Conservation (phyloP, 2,329 filamentous ascomycete species). For the Magnaporthiopsis rhizophila region DNA sequence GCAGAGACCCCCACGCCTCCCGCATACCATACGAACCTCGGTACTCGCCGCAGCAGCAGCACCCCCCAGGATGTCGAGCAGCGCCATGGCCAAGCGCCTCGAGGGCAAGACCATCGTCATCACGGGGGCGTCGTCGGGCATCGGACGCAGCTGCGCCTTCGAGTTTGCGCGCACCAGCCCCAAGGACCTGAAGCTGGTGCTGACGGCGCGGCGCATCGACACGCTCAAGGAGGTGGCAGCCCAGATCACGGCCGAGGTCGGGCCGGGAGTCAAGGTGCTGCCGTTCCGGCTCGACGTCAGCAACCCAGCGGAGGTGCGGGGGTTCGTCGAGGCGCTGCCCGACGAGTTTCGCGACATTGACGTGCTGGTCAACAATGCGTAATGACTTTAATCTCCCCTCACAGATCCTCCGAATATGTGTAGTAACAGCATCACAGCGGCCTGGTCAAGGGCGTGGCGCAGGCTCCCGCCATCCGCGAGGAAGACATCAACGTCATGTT, state of each 20-base stretch:
- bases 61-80: slow-evolving; percentile 35
- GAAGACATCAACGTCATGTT: slow-evolving; percentile 86
- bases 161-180: slow-evolving; percentile 88
- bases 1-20: neutral
- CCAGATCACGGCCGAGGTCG: slow-evolving; percentile 70
- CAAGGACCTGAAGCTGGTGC: slow-evolving; percentile 68
- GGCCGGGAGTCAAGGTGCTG: slow-evolving; percentile 71
- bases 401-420: no score
- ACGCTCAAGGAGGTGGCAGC: slow-evolving; percentile 65
- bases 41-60: neutral
- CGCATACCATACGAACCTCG: neutral
- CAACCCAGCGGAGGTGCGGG: slow-evolving; percentile 63
- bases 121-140: slow-evolving; percentile 89
- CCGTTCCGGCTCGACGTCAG: slow-evolving; percentile 83
- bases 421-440: slow-evolving; percentile 44
- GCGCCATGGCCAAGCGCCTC: slow-evolving; percentile 73
- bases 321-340: slow-evolving; percentile 66
- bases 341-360: slow-evolving; percentile 79
- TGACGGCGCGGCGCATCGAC: slow-evolving; percentile 84
- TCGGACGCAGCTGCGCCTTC: slow-evolving; percentile 73
- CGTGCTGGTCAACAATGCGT: slow-evolving; percentile 95
- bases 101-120: slow-evolving; percentile 87
- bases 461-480: slow-evolving; percentile 73
- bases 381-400: slow-evolving; percentile 24
- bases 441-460: slow-evolving; percentile 79